phyloP scores from a whole-genome alignment of 257 asterid species.

The Capsicum baccatum region DNA sequence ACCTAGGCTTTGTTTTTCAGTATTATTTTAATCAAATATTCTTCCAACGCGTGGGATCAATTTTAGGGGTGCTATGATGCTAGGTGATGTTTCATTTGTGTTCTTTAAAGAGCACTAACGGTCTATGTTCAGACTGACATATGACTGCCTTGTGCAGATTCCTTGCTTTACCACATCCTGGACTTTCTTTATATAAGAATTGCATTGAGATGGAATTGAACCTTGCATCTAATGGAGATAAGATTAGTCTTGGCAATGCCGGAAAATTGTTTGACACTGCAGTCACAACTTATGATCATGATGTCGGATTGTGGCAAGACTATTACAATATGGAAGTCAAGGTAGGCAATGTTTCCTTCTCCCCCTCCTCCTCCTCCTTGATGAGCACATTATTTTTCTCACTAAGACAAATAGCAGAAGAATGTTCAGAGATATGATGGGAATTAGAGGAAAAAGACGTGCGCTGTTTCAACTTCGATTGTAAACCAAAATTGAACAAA shows the following conservation, averaged over 20 bases:
- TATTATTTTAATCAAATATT: conserved; percentile 8
- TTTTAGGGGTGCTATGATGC: conserved; percentile 16
- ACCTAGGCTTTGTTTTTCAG: neutral
- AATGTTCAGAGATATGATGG: too few relatives aligned
- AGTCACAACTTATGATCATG: conserved; percentile 73
- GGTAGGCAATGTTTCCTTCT: conserved; percentile 48
- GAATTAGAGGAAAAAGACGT: too few relatives aligned
- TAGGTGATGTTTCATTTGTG: conserved; percentile 20
- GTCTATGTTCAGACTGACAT: neutral
- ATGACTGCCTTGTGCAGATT: conserved; percentile 54
- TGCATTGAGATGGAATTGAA: conserved; percentile 81
- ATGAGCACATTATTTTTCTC: neutral
- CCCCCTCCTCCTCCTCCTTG: neutral
- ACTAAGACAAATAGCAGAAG: conserved; percentile 2
- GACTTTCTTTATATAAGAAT: conserved; percentile 60
- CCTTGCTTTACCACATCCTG: conserved; percentile 87
- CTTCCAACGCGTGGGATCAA: neutral
- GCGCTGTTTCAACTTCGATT: too few relatives aligned
- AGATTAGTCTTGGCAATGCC: conserved; percentile 62
- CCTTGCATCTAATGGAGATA: conserved; percentile 68
- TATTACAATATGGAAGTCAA: conserved; percentile 80
- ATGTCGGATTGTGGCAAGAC: conserved; percentile 75
- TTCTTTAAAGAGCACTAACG: neutral
- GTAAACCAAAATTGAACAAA: too few relatives aligned
- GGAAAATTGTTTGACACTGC: conserved; percentile 81